These are phyloP conservation scores for Aspergillus ochraceoroseus DNA, from an alignment of 2,329 filamentous ascomycete species.

Conservation along the genomic window DNA sequence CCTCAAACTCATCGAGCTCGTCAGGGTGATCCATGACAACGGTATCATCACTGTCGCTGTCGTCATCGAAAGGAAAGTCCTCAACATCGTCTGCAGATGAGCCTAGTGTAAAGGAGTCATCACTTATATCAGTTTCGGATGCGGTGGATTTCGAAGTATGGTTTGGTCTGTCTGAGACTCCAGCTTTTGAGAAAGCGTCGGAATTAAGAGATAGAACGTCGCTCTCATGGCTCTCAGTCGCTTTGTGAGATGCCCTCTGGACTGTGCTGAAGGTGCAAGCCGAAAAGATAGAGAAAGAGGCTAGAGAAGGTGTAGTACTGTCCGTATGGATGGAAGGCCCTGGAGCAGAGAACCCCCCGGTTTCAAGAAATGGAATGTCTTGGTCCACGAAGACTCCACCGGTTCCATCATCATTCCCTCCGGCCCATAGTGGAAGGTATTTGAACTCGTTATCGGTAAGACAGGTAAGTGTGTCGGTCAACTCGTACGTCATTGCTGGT, in stretches of 20 bases:
- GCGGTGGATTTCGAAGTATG: too few relatives aligned
- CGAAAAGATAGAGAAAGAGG: constrained; percentile 26
- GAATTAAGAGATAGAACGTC: constrained; percentile 27
- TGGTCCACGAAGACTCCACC: constrained; percentile 47
- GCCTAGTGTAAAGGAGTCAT: constrained; percentile 5
- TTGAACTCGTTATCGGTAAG: constrained; percentile 56
- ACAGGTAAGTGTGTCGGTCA: constrained; percentile 46
- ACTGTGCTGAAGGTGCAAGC: constrained; percentile 30
- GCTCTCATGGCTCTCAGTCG: constrained; percentile 31
- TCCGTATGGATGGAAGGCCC: constrained; percentile 34
- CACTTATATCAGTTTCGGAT: background rate
- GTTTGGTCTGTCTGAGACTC: too few relatives aligned
- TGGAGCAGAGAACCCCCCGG: constrained; percentile 35
- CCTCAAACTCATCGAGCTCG: constrained; percentile 17
- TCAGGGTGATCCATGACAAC: constrained; percentile 15
- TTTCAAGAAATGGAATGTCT: constrained; percentile 31
- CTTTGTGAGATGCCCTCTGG: constrained; percentile 34
- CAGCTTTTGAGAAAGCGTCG: background rate
- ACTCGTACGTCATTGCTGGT: constrained; percentile 14
- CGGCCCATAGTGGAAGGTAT: constrained; percentile 63
- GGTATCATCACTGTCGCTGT: constrained; percentile 24
- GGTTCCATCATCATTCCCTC: constrained; percentile 51
- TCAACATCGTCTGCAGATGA: constrained; percentile 14
- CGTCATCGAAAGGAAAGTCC: constrained; percentile 13
- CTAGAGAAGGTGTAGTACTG: constrained; percentile 23